These are phyloP conservation scores for Diatrype stigma DNA, from an alignment of 2,329 filamentous ascomycete genomes.

Conservation along the genomic window DNA sequence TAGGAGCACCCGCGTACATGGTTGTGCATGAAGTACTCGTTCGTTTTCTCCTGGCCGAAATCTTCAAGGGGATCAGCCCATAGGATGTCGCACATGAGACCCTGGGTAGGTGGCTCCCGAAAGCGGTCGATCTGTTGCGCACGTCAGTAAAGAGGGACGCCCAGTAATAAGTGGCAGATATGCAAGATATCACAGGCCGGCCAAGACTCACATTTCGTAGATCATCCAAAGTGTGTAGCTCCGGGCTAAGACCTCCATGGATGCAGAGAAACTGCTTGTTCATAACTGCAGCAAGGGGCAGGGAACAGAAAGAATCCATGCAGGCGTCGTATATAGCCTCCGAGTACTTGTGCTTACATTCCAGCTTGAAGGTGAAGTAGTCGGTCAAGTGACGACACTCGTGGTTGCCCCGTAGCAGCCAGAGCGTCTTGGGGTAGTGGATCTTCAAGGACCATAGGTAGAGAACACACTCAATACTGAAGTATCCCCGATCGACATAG, in stretches of 20 bases:
- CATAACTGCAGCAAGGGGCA: slow-evolving; percentile 95
- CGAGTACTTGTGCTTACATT: slow-evolving; percentile 99
- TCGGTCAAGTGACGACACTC: slow-evolving; percentile 98
- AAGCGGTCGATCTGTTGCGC: slow-evolving; percentile 81
- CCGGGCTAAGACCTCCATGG: slow-evolving; percentile 91
- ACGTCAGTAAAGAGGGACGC: slow-evolving; percentile 1
- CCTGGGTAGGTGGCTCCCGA: slow-evolving; percentile 93
- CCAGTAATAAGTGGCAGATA: slow-evolving; percentile 8
- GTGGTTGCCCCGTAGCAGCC: slow-evolving; percentile 96
- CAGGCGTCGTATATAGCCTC: slow-evolving; percentile 95
- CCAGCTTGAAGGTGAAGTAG: slow-evolving; percentile 99
- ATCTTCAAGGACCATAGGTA: slow-evolving; percentile 99
- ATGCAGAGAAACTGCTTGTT: slow-evolving; percentile 99
- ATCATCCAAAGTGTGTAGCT: slow-evolving; percentile 93
- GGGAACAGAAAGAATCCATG: slow-evolving; percentile 94
- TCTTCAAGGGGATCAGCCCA: slow-evolving; percentile 98
- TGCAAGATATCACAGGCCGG: not conserved
- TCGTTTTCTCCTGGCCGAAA: slow-evolving; percentile 97
- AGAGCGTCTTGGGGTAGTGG: slow-evolving; percentile 95
- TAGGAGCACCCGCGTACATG: slow-evolving; percentile 98
- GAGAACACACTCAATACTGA: slow-evolving; percentile 97
- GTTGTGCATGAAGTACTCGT: slow-evolving; percentile 96
- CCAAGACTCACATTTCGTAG: slow-evolving; percentile 69
- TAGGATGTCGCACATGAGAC: slow-evolving; percentile 97
- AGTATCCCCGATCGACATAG: slow-evolving; percentile 97